Evolutionary conservation across 139 green algal genomes (phyloP), one percentile per base, ranked within the genome.

Genomic region (Volvox africanus): DNA sequence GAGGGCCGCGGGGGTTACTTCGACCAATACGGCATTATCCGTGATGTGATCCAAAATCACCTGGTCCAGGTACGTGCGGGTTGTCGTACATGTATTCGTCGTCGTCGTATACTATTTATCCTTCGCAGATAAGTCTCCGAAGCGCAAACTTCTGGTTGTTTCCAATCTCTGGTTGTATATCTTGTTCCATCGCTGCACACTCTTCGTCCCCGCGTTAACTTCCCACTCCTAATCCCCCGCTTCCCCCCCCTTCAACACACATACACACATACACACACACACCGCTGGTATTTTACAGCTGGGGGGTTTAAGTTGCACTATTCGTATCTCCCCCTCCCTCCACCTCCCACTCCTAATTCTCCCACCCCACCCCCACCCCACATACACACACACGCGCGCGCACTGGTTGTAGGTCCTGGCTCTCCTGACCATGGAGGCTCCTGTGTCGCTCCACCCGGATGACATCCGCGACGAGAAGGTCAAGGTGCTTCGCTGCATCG

Each of bases 11-110:
- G 98, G 6, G 98, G 98, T 44, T 99, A 99, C 94, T 99, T 99
- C 96, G 98, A 99, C 94, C 87, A 96, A 65, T 99, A 97, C 91
- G 98, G 98, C 88, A 99, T 99, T 95, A 98, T 99, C 78, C 94
- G 98, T 0, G 98, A 99, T 90, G 97, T 99, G 82, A 99, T 99
- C 75, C 95, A 98, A 93, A 99, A 98, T 91, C 98, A 99, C 91
- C 92, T 99, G 26, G 94, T 96, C 22, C 97, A 99, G 94, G 96
- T 80, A 20, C 14, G 67, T 28, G 16, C 21, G 21, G 16, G 9
- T 73, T 30, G 24, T 12, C 21, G 65, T 73, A 28, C 11, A 73
- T 73, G 65, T 16, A 73, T 73, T 28, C 2, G 12, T 26, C 62
- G 62, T 17, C 62, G n/a, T n/a, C n/a, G n/a, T n/a, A n/a, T n/a